phyloP scores from a whole-genome alignment of 192 early-diverging fungal species.

The Gryganskiella cystojenkinii region DNA sequence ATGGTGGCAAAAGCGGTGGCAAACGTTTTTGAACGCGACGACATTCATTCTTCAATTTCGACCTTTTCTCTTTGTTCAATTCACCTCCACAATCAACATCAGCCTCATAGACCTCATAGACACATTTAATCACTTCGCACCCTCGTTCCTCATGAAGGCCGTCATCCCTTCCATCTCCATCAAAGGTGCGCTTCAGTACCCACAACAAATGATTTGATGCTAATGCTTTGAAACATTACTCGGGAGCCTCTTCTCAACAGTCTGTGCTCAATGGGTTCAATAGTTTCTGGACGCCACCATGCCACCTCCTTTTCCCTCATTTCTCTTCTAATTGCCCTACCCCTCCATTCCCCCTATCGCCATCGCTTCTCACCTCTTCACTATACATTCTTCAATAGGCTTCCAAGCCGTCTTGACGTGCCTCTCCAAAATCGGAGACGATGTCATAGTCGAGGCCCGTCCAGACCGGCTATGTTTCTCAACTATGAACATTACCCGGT shows the following conservation, averaged over 20 bases:
- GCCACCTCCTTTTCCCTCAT: constrained; percentile 5
- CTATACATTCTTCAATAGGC: constrained; percentile 20
- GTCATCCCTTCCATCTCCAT: constrained; percentile 45
- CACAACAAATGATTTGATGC: no score
- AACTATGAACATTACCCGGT: constrained; percentile 75
- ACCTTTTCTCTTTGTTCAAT: no score
- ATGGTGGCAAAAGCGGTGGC: no score
- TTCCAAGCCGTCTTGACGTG: constrained; percentile 69
- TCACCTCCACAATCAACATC: no score
- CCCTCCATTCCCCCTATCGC: background rate
- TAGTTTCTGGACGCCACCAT: no score
- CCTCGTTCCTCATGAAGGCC: constrained; percentile 32
- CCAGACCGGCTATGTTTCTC: constrained; percentile 63
- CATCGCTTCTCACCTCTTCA: no score
- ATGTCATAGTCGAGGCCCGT: constrained; percentile 69
- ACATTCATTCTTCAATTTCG: no score
- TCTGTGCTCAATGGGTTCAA: no score
- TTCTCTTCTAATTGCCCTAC: background rate
- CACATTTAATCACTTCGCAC: no score
- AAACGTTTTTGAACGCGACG: no score
- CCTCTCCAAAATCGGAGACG: constrained; percentile 69
- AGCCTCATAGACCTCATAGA: no score
- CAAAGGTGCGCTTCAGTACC: constrained; percentile 27
- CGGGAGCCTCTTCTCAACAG: background rate
- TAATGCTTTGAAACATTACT: background rate